phyloP scores from a whole-genome alignment of 768 basidiomycete genomes.

The Naganishia vaughanmartiniae region DNA sequence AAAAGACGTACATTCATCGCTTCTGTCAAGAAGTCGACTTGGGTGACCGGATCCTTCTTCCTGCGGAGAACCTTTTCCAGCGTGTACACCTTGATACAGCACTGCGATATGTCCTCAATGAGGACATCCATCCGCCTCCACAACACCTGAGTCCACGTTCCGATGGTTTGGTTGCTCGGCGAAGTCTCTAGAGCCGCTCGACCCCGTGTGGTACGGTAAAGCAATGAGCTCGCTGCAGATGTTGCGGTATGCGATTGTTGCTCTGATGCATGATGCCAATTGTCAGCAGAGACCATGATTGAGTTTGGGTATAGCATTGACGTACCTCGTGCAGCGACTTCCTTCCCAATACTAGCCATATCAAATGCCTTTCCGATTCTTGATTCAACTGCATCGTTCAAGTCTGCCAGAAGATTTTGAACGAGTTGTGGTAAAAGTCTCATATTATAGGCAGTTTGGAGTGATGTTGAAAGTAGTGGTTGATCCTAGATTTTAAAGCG shows the following conservation, averaged over 20 bases:
- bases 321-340: constrained; percentile 74
- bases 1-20: constrained; percentile 75
- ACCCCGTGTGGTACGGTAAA: constrained; percentile 25
- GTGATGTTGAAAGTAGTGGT: constrained; percentile 80
- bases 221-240: constrained; percentile 58
- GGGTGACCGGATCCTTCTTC: constrained; percentile 77
- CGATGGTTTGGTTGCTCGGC: constrained; percentile 80
- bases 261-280: constrained; percentile 1
- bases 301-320: background rate
- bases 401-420: constrained; percentile 69
- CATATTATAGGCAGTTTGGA: constrained; percentile 94
- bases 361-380: constrained; percentile 83
- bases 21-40: constrained; percentile 80
- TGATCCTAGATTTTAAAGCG: constrained; percentile 65
- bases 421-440: constrained; percentile 79
- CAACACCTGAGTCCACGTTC: constrained; percentile 77
- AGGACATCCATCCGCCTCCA: constrained; percentile 79
- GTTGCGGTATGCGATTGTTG: constrained; percentile 34
- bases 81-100: constrained; percentile 92
- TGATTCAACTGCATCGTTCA: constrained; percentile 77
- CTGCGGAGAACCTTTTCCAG: constrained; percentile 88
- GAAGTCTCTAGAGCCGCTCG: constrained; percentile 59
- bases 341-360: constrained; percentile 77
- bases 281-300: constrained; percentile 21
- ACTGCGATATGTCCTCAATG: constrained; percentile 81